phyloP scores from a whole-genome alignment of 202 grass and related monocot genomes.

The Carex arenaria region DNA sequence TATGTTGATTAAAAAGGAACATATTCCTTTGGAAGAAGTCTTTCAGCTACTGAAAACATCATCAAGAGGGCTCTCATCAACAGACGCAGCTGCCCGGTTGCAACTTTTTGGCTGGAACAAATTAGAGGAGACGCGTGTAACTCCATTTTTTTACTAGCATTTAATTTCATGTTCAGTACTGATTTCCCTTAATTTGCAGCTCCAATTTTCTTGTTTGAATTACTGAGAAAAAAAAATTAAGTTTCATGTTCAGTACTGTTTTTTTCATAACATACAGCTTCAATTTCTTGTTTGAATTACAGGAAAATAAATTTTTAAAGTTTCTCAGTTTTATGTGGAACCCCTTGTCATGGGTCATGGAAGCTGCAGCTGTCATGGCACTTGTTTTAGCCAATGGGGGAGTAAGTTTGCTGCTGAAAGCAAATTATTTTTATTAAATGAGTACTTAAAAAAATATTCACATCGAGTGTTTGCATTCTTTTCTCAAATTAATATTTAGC shows the following conservation, averaged over 20 bases:
- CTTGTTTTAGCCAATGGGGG: conserved; percentile 64
- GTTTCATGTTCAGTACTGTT: background rate
- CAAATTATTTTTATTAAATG: background rate
- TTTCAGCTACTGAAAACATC: conserved; percentile 50
- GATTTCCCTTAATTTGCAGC: background rate
- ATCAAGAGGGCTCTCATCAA: conserved; percentile 35
- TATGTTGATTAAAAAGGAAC: conserved; percentile 32
- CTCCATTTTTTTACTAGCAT: background rate
- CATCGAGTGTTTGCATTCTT: background rate
- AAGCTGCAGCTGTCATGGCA: conserved; percentile 74
- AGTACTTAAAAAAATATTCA: background rate
- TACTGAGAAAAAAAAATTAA: conserved; percentile 33
- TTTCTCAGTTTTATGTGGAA: conserved; percentile 90
- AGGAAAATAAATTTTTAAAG: conserved; percentile 83
- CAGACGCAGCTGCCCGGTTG: conserved; percentile 46
- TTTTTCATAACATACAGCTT: background rate
- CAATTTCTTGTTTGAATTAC: background rate
- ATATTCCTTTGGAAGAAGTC: conserved; percentile 50
- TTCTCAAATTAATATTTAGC: background rate
- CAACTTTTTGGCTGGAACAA: conserved; percentile 60
- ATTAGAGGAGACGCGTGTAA: conserved; percentile 65
- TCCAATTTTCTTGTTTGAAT: background rate
- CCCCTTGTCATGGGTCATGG: conserved; percentile 82
- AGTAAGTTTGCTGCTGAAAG: conserved; percentile 35
- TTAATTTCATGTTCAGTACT: background rate